Conservation (phyloP, 2,329 filamentous ascomycete genomes). For the Hypoxylon sp. region DNA sequence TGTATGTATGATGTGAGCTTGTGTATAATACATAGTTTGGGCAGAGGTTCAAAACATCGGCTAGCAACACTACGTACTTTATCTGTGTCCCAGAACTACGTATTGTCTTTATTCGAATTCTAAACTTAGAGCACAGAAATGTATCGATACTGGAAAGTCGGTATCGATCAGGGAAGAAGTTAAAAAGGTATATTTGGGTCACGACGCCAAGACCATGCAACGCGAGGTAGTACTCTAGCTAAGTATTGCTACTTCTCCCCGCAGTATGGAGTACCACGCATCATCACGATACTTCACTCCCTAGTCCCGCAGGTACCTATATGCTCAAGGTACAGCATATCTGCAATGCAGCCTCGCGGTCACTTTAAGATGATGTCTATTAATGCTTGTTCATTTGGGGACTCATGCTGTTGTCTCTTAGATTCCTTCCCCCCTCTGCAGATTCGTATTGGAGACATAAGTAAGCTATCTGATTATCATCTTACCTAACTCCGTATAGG, state of each 20-base stretch:
- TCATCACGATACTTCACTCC: constrained; percentile 49
- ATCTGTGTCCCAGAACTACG: neutral
- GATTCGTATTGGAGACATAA: constrained; percentile 4
- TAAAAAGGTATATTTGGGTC: constrained; percentile 28
- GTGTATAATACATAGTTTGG: neutral
- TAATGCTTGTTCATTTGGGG: constrained; percentile 26
- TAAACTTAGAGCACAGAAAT: neutral
- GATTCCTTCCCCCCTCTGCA: constrained; percentile 8
- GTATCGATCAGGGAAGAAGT: constrained; percentile 13
- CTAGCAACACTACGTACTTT: neutral
- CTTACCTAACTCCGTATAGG: constrained; percentile 14
- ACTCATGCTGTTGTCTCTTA: constrained; percentile 18
- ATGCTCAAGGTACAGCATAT: constrained; percentile 32
- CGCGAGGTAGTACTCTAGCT: constrained; percentile 29
- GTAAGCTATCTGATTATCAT: constrained; percentile 6
- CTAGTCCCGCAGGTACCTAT: constrained; percentile 52
- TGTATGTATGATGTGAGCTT: neutral
- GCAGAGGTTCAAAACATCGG: neutral
- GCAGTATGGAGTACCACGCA: constrained; percentile 47
- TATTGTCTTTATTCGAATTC: neutral
- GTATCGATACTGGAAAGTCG: constrained; percentile 8
- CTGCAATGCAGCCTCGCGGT: constrained; percentile 45
- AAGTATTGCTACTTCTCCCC: constrained; percentile 52
- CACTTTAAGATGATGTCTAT: constrained; percentile 34
- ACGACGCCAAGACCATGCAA: constrained; percentile 48